These are phyloP conservation scores for Borealophlyctis nickersoniae DNA, from an alignment of 192 early-diverging fungal genomes.

Conservation along the genomic window DNA sequence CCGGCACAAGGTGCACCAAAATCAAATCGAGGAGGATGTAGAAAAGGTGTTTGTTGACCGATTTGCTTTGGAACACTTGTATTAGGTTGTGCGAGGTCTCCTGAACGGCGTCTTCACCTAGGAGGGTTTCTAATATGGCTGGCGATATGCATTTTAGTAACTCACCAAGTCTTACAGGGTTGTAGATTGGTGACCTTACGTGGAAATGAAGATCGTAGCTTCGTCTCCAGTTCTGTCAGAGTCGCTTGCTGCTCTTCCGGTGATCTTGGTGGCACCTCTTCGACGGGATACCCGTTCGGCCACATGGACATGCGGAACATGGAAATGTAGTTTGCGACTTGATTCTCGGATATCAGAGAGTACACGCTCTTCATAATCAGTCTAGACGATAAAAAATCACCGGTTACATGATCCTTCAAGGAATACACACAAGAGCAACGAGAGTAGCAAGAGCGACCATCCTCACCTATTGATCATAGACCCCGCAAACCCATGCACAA, in stretches of 20 bases:
- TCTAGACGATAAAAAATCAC: background rate
- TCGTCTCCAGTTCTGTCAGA: background rate
- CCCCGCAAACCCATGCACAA: constrained; percentile 7
- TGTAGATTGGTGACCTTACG: too few relatives aligned
- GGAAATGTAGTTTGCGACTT: constrained; percentile 13
- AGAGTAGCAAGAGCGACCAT: background rate
- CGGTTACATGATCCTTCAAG: too few relatives aligned
- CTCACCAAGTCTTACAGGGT: too few relatives aligned
- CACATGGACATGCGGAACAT: constrained; percentile 20
- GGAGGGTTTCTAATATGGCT: constrained; percentile 8
- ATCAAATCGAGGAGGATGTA: constrained; percentile 32
- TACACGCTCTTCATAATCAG: constrained; percentile 16
- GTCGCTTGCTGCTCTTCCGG: background rate
- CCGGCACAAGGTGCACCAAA: constrained; percentile 28
- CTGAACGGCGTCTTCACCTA: constrained; percentile 20
- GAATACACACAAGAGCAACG: background rate
- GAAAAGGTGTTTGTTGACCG: constrained; percentile 39
- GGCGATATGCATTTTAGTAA: too few relatives aligned
- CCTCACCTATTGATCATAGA: constrained; percentile 16
- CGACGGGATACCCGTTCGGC: constrained; percentile 16
- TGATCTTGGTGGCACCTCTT: background rate
- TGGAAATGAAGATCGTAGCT: too few relatives aligned
- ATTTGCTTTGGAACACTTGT: constrained; percentile 29
- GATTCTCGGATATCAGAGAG: constrained; percentile 21
- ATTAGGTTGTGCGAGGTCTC: constrained; percentile 16